Conservation (phyloP, 2,329 filamentous ascomycete genomes). For the Pseudogymnoascus sp. region DNA sequence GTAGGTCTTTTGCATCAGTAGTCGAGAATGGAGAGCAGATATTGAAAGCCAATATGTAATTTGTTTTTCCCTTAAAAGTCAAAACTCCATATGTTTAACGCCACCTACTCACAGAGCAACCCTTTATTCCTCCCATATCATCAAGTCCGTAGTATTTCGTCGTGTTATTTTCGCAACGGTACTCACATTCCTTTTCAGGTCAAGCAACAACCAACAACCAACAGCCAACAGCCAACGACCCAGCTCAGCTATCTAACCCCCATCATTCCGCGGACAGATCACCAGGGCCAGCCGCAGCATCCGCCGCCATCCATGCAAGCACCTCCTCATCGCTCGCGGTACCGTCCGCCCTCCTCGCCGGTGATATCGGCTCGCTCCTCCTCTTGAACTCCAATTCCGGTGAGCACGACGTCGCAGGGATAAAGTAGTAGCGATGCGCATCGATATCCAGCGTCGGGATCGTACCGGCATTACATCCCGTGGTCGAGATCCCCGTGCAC, state of each 20-base stretch:
- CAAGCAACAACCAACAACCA: background rate
- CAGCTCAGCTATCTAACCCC: background rate
- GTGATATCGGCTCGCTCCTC: background rate
- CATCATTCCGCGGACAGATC: background rate
- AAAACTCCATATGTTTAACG: background rate
- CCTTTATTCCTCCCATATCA: background rate
- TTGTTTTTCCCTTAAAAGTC: background rate
- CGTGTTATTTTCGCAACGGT: background rate
- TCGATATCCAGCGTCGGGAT: slow-evolving; percentile 34
- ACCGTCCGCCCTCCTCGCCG: background rate
- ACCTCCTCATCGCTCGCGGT: background rate
- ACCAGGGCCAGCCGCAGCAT: background rate
- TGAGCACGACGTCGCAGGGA: slow-evolving; percentile 34
- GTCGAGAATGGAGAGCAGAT: background rate
- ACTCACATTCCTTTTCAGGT: background rate
- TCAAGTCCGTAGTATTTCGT: background rate
- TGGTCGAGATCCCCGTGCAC: slow-evolving; percentile 41
- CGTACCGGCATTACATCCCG: slow-evolving; percentile 43
- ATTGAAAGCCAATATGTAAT: background rate
- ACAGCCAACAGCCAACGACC: background rate
- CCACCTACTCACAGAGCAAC: background rate
- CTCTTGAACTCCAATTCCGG: slow-evolving; percentile 11
- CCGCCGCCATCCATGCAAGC: background rate
- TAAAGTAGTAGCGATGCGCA: slow-evolving; percentile 44
- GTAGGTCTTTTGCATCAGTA: background rate